Evolutionary conservation across 2,329 filamentous ascomycete genomes (phyloP).

Genomic region (Daldinia sp.): DNA sequence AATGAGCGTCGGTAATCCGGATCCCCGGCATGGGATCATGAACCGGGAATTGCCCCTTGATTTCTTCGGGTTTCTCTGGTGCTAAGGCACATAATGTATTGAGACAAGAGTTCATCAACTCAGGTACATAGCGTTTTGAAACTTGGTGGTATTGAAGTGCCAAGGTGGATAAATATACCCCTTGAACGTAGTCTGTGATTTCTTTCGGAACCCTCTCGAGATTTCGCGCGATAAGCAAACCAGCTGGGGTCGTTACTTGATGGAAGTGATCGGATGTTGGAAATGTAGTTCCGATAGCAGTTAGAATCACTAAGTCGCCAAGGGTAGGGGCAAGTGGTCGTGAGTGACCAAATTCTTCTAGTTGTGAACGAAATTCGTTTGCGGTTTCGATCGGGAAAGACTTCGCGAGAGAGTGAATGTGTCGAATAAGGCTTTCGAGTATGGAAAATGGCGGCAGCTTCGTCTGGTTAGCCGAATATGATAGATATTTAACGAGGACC

Average conservation of each 20-base stretch:
- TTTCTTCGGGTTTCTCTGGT: conserved; percentile 58
- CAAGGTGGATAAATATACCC: conserved; percentile 81
- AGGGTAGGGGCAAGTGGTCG: conserved; percentile 62
- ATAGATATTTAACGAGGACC: conserved; percentile 70
- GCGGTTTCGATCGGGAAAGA: conserved; percentile 82
- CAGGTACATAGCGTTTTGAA: conserved; percentile 88
- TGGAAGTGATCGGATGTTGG: conserved; percentile 98
- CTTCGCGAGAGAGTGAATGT: conserved; percentile 92
- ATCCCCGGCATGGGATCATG: conserved; percentile 63
- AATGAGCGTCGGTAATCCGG: conserved; percentile 57
- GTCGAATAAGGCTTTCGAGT: conserved; percentile 82
- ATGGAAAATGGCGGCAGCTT: conserved; percentile 67
- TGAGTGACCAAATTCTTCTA: conserved; percentile 62
- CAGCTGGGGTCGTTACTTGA: conserved; percentile 88
- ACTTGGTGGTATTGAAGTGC: conserved; percentile 83
- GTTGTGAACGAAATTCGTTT: conserved; percentile 76
- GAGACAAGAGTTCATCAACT: conserved; percentile 81
- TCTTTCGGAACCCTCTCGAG: conserved; percentile 77
- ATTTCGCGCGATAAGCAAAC: conserved; percentile 83
- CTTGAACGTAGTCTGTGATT: conserved; percentile 73
- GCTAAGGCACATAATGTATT: conserved; percentile 76
- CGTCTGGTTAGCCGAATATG: conserved; percentile 56
- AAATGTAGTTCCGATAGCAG: conserved; percentile 84
- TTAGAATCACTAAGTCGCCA: conserved; percentile 84
- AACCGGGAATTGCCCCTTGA: conserved; percentile 66